Percentiles rank a stretch among this genome's conserved stretches.
phyloP scores from a whole-genome alignment of 2,329 filamentous ascomycete genomes.

The Scedosporium apiospermum region DNA sequence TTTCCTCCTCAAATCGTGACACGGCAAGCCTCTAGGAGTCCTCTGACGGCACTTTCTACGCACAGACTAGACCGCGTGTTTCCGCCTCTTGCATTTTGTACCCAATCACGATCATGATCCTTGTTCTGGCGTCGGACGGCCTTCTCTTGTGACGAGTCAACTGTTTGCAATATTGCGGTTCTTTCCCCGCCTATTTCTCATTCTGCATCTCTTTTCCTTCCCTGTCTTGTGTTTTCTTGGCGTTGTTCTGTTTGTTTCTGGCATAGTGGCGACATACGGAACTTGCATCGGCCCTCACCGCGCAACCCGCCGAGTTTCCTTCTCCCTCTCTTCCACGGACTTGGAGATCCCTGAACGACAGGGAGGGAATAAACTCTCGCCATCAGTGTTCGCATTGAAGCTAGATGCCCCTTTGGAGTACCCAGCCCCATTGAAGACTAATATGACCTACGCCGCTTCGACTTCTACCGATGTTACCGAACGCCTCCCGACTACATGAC shows the following conservation, averaged over 20 bases:
- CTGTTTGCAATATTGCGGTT: constrained; percentile 5
- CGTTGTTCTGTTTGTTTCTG: constrained; percentile 16
- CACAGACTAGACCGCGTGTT: not conserved
- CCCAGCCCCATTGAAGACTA: not conserved
- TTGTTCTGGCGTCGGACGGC: constrained; percentile 7
- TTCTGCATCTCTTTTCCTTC: constrained; percentile 12
- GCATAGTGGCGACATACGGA: not conserved
- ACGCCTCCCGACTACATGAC: no score
- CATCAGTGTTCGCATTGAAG: not conserved
- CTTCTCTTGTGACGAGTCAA: not conserved
- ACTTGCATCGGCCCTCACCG: not conserved
- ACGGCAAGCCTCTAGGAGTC: not conserved
- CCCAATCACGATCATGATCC: constrained; percentile 5
- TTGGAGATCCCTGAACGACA: no score
- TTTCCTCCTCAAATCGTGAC: not conserved
- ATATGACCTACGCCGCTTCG: not conserved
- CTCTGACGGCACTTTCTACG: not conserved
- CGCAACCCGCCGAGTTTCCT: not conserved
- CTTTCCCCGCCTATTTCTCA: not conserved
- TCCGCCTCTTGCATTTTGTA: not conserved
- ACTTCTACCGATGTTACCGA: no score
- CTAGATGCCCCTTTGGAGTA: not conserved
- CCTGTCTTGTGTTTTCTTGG: constrained; percentile 13
- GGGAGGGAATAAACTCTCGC: no score
- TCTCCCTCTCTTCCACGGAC: not conserved